phyloP scores from a whole-genome alignment of 352 stramenopile species.

The Elongisporangium anandrum region DNA sequence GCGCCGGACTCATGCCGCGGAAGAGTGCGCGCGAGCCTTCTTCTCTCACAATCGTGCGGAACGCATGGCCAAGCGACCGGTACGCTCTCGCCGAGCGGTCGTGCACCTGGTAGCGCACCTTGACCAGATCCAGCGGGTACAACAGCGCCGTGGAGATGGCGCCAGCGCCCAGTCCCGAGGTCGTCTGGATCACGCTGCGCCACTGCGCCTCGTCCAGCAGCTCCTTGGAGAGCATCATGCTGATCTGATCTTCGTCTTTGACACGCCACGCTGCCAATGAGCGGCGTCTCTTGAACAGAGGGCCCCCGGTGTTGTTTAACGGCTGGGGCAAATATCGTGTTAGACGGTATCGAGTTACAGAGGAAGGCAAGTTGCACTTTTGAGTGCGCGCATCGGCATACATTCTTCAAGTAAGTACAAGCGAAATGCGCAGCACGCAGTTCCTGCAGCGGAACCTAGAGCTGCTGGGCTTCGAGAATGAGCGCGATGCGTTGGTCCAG shows the following conservation, averaged over 20 bases:
- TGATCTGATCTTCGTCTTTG: constrained; percentile 2
- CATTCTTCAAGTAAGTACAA: not conserved
- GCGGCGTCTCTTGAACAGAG: constrained; percentile 1
- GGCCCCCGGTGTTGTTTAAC: not conserved
- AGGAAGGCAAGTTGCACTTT: not conserved
- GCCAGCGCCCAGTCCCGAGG: constrained; percentile 67
- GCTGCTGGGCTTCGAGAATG: constrained; percentile 65
- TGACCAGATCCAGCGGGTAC: constrained; percentile 97
- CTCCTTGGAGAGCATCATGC: constrained; percentile 20
- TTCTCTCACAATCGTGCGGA: constrained; percentile 73
- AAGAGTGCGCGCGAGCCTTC: constrained; percentile 91
- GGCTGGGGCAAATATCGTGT: not conserved
- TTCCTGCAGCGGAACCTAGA: constrained; percentile 71
- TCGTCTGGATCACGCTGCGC: constrained; percentile 59
- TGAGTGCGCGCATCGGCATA: not conserved
- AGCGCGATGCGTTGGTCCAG: constrained; percentile 60
- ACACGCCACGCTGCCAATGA: not conserved
- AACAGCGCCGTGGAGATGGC: constrained; percentile 82
- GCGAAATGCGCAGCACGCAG: constrained; percentile 16
- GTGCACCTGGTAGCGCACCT: constrained; percentile 96
- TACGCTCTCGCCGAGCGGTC: constrained; percentile 75
- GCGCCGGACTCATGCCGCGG: constrained; percentile 91
- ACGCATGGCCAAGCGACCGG: constrained; percentile 63
- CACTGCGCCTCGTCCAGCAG: constrained; percentile 60
- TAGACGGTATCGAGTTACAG: not conserved